phyloP scores from a whole-genome alignment of 1,139 yeast species.

The Magnusiomyces sp. region DNA sequence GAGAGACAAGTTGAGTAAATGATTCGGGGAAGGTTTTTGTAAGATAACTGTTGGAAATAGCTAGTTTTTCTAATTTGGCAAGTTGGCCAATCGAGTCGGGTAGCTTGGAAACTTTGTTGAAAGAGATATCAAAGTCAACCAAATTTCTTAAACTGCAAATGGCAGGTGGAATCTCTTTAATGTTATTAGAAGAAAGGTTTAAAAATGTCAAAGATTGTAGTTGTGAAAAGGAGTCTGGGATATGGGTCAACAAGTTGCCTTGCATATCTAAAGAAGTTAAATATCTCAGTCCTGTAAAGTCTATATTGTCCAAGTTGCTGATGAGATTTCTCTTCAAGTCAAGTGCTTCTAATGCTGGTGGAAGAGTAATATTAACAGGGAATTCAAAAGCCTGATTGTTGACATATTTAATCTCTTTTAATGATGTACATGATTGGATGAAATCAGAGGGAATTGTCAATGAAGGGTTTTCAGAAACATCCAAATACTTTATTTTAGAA shows the following conservation, averaged over 20 bases:
- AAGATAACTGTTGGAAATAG: constrained; percentile 66
- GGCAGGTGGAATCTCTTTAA: constrained; percentile 59
- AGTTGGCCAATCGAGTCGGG: constrained; percentile 60
- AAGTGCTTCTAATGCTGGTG: constrained; percentile 56
- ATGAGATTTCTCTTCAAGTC: constrained; percentile 43
- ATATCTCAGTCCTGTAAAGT: constrained; percentile 23
- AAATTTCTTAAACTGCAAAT: constrained; percentile 55
- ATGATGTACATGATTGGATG: constrained; percentile 70
- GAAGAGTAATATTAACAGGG: constrained; percentile 65
- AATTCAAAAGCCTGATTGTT: constrained; percentile 66
- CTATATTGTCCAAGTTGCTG: constrained; percentile 26
- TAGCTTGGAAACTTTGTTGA: constrained; percentile 55
- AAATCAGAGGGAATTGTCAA: constrained; percentile 78
- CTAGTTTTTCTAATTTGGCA: constrained; percentile 53
- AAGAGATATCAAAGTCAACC: constrained; percentile 68
- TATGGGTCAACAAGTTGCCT: constrained; percentile 59
- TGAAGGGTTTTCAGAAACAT: constrained; percentile 82
- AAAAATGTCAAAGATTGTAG: constrained; percentile 50
- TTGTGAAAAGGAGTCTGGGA: constrained; percentile 58
- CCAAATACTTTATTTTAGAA: constrained; percentile 69
- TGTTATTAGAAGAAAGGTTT: constrained; percentile 74
- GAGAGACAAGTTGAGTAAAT: constrained; percentile 44
- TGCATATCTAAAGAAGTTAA: constrained; percentile 36
- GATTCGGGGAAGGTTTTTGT: constrained; percentile 47
- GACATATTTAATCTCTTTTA: constrained; percentile 59